phyloP scores from a whole-genome alignment of 176 grass and related monocot genomes.

The Aegilops speltoides region DNA sequence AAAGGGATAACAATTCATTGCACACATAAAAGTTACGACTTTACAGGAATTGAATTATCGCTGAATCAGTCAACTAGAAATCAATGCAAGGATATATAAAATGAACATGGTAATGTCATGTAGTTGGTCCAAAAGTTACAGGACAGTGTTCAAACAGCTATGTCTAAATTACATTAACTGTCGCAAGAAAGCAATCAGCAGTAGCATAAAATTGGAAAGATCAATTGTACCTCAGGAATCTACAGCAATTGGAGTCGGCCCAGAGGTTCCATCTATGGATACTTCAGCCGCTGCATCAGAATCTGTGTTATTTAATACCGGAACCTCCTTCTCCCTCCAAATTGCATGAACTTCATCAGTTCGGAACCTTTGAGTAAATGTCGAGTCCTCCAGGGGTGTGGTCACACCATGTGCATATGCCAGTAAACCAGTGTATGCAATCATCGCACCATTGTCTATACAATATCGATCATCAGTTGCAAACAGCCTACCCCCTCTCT shows the following conservation, averaged over 20 bases:
- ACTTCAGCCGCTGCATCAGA: slow-evolving; percentile 44
- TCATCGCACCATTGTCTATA: slow-evolving; percentile 95
- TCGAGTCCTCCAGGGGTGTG: slow-evolving; percentile 71
- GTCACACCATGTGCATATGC: slow-evolving; percentile 65
- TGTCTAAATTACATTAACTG: background rate
- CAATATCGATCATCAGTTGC: slow-evolving; percentile 96
- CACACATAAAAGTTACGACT: background rate
- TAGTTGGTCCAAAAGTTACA: background rate
- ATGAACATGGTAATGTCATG: background rate
- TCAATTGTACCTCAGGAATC: slow-evolving; percentile 62
- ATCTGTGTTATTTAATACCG: slow-evolving; percentile 26
- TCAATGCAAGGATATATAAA: background rate
- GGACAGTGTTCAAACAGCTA: background rate
- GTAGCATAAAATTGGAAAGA: background rate
- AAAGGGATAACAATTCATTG: background rate
- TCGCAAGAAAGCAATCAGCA: background rate
- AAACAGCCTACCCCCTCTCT: slow-evolving; percentile 75
- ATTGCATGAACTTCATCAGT: slow-evolving; percentile 94
- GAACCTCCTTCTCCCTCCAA: slow-evolving; percentile 81
- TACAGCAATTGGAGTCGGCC: slow-evolving; percentile 33
- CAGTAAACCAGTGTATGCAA: slow-evolving; percentile 93
- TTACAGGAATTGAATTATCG: background rate
- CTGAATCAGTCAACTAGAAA: background rate
- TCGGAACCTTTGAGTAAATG: slow-evolving; percentile 93
- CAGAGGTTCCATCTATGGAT: slow-evolving; percentile 20